phyloP scores from a whole-genome alignment of 345 rosid genomes.

The Trapa bicornis region DNA sequence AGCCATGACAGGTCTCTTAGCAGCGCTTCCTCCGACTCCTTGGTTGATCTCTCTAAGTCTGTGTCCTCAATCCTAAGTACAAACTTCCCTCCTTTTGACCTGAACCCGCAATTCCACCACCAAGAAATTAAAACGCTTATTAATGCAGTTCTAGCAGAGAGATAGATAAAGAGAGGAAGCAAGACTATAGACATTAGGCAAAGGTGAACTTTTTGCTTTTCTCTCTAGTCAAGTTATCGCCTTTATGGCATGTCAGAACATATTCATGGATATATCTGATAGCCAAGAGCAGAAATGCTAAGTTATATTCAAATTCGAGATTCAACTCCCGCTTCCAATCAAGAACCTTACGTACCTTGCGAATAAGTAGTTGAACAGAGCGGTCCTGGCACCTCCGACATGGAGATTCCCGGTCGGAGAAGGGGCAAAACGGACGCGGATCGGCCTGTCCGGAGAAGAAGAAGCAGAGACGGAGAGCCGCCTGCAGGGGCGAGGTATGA shows the following conservation, averaged over 20 bases:
- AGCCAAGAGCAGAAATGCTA: background rate
- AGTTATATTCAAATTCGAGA: background rate
- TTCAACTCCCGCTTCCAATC: background rate
- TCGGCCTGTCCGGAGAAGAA: conserved; percentile 17
- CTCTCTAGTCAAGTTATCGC: background rate
- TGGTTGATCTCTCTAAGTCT: conserved; percentile 84
- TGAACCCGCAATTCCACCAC: conserved; percentile 9
- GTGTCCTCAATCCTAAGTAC: conserved; percentile 89
- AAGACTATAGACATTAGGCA: background rate
- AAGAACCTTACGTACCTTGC: conserved; percentile 40
- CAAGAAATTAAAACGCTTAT: background rate
- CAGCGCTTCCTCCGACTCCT: conserved; percentile 85
- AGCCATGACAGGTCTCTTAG: conserved; percentile 85
- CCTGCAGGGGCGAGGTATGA: conserved; percentile 1
- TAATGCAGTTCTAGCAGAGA: background rate
- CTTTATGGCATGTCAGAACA: background rate
- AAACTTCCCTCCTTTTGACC: conserved; percentile 90
- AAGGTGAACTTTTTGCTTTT: background rate
- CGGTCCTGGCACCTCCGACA: conserved; percentile 96
- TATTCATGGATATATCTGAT: background rate
- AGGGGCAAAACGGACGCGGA: conserved; percentile 94
- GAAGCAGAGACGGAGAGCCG: conserved; percentile 29
- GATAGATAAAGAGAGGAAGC: background rate
- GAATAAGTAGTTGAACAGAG: conserved; percentile 87
- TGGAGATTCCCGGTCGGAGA: conserved; percentile 96